A percentile compares a stretch with the other conserved stretches of the same genome.
Conservation (phyloP, 345 rosid species). For the Heritiera fomes region DNA sequence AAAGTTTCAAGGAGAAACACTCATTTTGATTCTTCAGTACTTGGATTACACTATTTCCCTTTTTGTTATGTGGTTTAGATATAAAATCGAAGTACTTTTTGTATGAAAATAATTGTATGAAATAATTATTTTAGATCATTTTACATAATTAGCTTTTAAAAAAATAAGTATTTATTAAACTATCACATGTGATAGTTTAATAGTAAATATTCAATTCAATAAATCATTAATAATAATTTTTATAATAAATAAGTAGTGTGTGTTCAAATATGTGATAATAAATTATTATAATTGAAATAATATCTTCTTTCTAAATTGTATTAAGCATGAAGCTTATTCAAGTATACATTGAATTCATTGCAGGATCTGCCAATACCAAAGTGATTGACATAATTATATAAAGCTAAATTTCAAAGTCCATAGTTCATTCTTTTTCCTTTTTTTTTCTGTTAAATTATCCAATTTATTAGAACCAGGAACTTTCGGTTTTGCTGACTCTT, state of each 20-base stretch:
- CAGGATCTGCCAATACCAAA: conserved; percentile 2
- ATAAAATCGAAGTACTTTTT: too few relatives aligned
- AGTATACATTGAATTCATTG: not conserved
- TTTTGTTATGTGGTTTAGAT: not conserved
- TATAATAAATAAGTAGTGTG: too few relatives aligned
- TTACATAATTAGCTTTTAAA: too few relatives aligned
- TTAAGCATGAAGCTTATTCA: not conserved
- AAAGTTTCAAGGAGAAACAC: not conserved
- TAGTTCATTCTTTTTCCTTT: too few relatives aligned
- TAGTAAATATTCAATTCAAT: too few relatives aligned
- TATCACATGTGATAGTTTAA: too few relatives aligned
- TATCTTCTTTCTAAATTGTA: not conserved
- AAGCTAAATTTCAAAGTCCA: not conserved
- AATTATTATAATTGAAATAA: too few relatives aligned
- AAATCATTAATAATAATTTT: too few relatives aligned
- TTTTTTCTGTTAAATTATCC: not conserved
- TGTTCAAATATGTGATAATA: too few relatives aligned
- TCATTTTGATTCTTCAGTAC: not conserved
- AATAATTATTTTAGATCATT: too few relatives aligned
- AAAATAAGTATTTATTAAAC: too few relatives aligned
- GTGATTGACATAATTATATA: not conserved
- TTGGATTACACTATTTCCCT: conserved; percentile 1
- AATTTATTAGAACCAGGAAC: not conserved
- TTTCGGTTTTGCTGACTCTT: not conserved
- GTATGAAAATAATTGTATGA: too few relatives aligned